phyloP scores from a whole-genome alignment of 2,329 filamentous ascomycete genomes.

The Ascochyta fabae region DNA sequence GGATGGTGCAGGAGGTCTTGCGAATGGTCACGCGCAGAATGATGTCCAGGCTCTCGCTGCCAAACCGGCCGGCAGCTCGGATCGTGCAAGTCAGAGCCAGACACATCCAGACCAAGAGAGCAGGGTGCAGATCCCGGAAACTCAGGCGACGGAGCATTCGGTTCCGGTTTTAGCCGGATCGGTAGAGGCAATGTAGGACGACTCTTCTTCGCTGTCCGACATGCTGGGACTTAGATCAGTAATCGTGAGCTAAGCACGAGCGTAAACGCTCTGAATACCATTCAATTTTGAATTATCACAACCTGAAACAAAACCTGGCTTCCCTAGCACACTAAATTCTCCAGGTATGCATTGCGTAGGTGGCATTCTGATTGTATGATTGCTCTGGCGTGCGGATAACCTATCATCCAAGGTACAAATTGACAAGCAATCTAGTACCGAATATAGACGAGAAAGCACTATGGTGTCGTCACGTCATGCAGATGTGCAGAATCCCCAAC shows the following conservation, averaged over 20 bases:
- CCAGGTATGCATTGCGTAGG: too few relatives aligned
- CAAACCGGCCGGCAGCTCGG: background rate
- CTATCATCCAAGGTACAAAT: background rate
- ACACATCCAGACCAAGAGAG: background rate
- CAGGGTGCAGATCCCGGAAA: conserved; percentile 5
- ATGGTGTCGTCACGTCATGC: background rate
- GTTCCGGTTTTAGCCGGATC: background rate
- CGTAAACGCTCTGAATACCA: too few relatives aligned
- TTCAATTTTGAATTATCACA: too few relatives aligned
- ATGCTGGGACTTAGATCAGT: too few relatives aligned
- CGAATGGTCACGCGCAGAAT: background rate
- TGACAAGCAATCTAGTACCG: background rate
- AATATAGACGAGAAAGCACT: background rate
- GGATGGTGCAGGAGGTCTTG: conserved; percentile 17
- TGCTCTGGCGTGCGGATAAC: too few relatives aligned
- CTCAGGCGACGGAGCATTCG: background rate
- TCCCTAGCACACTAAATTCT: too few relatives aligned
- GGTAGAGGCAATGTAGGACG: background rate
- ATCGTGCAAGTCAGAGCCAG: background rate
- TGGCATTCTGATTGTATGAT: too few relatives aligned
- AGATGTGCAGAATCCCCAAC: conserved; percentile 5
- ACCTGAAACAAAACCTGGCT: too few relatives aligned
- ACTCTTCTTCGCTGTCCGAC: background rate
- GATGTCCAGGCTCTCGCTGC: background rate
- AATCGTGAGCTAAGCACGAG: too few relatives aligned